phyloP scores from a whole-genome alignment of 23 red algal species.

The Gracilariopsis chorda region DNA sequence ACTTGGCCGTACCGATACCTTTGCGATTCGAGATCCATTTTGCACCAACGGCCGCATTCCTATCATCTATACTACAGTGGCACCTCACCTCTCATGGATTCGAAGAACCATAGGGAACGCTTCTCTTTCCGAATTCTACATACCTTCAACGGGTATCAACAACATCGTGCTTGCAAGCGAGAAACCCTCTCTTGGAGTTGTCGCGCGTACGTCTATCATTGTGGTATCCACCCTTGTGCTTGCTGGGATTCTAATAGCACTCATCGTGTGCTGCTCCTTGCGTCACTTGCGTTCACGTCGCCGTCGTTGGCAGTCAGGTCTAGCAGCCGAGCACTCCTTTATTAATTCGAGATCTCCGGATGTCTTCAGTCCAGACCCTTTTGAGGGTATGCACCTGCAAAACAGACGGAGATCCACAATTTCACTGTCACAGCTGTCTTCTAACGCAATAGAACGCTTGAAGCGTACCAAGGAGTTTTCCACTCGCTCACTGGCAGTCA shows the following conservation, averaged over 20 bases:
- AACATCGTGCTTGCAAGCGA: conserved; percentile 1
- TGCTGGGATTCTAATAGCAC: background rate
- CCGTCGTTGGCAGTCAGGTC: conserved; percentile 24
- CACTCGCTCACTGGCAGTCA: background rate
- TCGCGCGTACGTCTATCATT: conserved; percentile 40
- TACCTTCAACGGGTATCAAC: conserved; percentile 33
- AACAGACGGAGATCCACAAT: background rate
- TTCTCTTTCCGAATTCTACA: conserved; percentile 13
- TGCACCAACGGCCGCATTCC: conserved; percentile 17
- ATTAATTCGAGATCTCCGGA: conserved; percentile 15
- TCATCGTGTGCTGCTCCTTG: background rate
- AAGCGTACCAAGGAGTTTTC: conserved; percentile 47
- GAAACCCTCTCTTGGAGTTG: background rate
- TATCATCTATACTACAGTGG: conserved; percentile 48
- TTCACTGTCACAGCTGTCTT: conserved; percentile 9
- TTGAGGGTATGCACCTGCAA: conserved; percentile 36
- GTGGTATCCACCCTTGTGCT: conserved; percentile 30
- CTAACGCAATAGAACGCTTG: conserved; percentile 9
- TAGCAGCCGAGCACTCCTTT: conserved; percentile 34
- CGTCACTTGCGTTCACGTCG: conserved; percentile 14
- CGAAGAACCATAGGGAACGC: background rate
- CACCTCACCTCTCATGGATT: conserved; percentile 48
- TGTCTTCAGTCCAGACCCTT: conserved; percentile 21
- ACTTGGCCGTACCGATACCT: conserved; percentile 22
- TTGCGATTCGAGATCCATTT: background rate